phyloP scores from a whole-genome alignment of 2,329 filamentous ascomycete species.

The Verticillium klebahnii region DNA sequence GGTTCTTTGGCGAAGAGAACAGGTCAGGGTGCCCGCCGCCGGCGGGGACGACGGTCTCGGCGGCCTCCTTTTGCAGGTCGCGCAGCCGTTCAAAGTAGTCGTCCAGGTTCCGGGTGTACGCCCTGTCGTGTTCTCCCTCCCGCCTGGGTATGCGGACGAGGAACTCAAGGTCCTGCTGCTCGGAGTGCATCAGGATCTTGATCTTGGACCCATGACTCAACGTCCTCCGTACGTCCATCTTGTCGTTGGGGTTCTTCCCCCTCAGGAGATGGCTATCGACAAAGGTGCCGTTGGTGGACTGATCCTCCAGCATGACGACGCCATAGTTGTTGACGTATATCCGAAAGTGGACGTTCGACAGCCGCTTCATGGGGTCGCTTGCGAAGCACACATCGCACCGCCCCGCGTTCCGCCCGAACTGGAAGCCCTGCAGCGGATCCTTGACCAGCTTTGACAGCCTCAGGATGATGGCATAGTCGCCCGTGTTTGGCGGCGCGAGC shows the following conservation, averaged over 20 bases:
- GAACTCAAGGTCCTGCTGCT: constrained; percentile 64
- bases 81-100: constrained; percentile 51
- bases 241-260: constrained; percentile 25
- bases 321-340: constrained; percentile 87
- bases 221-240: constrained; percentile 49
- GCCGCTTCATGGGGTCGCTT: constrained; percentile 62
- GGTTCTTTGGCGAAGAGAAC: constrained; percentile 16
- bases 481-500: constrained; percentile 46
- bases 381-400: constrained; percentile 69
- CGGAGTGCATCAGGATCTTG: constrained; percentile 56
- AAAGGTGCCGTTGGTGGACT: constrained; percentile 92
- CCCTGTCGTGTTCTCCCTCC: constrained; percentile 58
- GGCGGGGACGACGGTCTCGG: constrained; percentile 42
- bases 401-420: constrained; percentile 72
- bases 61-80: constrained; percentile 24
- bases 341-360: constrained; percentile 95
- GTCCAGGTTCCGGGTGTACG: constrained; percentile 66
- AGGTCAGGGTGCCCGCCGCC: constrained; percentile 35
- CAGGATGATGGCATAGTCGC: constrained; percentile 68
- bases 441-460: constrained; percentile 71
- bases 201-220: constrained; percentile 70
- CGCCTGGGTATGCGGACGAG: constrained; percentile 79
- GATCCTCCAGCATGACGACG: constrained; percentile 86
- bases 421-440: constrained; percentile 67
- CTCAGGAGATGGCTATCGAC: constrained; percentile 70